A percentile compares a stretch with the other conserved stretches of the same genome.
phyloP scores from a whole-genome alignment of 192 early-diverging fungal genomes.

The Piromyces sp. region DNA sequence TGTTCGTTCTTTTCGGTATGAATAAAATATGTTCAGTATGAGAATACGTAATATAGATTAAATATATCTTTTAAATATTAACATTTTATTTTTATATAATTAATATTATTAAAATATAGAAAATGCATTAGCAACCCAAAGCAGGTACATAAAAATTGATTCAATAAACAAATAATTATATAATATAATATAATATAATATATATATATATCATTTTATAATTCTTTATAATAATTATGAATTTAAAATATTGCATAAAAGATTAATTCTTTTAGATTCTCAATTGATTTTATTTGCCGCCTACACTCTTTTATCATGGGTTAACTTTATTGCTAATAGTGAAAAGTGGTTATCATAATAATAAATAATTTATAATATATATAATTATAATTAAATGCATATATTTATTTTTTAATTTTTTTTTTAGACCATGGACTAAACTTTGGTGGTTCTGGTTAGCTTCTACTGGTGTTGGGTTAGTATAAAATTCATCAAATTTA shows the following conservation, averaged over 20 bases:
- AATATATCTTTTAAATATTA: no score
- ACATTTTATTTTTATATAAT: no score
- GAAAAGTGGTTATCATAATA: constrained; percentile 8
- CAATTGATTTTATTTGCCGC: constrained; percentile 85
- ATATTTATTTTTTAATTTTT: constrained; percentile 2
- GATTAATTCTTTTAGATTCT: constrained; percentile 83
- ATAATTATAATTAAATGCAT: constrained; percentile 17
- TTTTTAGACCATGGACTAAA: constrained; percentile 18
- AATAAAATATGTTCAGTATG: no score
- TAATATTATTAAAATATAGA: no score
- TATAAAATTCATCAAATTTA: no score
- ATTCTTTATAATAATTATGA: no score
- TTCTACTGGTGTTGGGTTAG: constrained; percentile 18
- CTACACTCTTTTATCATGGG: constrained; percentile 65
- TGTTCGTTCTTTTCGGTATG: constrained; percentile 20
- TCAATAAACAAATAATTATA: no score
- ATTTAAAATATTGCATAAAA: constrained; percentile 73
- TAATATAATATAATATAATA: no score
- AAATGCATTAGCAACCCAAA: not conserved
- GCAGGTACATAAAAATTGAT: no score
- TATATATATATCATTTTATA: no score
- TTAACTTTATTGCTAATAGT: constrained; percentile 2
- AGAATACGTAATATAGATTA: no score
- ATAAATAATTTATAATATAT: constrained; percentile 18
- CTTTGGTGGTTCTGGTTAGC: constrained; percentile 27